Base-by-base conservation (phyloP, 306 rosid species). In the Vachellia pachyceras region DNA sequence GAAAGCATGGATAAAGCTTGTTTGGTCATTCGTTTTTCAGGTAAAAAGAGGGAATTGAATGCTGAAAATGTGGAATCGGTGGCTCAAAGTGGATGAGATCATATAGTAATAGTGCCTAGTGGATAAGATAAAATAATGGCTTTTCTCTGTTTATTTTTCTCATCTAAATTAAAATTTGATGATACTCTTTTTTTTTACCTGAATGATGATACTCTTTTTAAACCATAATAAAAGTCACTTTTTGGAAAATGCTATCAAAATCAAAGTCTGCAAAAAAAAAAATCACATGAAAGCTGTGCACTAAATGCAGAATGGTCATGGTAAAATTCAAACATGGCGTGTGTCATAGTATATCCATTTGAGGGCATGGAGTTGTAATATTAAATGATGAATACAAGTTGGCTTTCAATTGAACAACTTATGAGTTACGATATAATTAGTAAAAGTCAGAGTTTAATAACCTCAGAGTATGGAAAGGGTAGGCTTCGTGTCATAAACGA, bases 221-320 rank as follows among this genome's bases (percentile, higher is more conserved):
- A n/a, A n/a, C 33, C 33, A 29, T 29, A 29, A 29, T 29, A 29
- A 0, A 29, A 29, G 33, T 29, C 33, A 29, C 33, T 29, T 29
- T n/a, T 29, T 29, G 2, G 33, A 29, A 29, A 29, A 29, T 29
- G 33, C 1, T 29, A 29, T 29, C 33, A 29, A 29, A 29, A 29
- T 29, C 2, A 29, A 29, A 29, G 33, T 29, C 33, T 29, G 33
- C 33, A 1, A 2, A 29, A 29, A 29, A 29, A 29, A 50, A 5
- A n/a, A 18, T 54, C 60, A 54, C 11, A 52, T n/a, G 25, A 54
- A n/a, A n/a, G 49, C 37, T 78, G 78, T 72, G 74, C 79, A 49
- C 35, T 47, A 18, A 47, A 65, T 14, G n/a, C 25, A 25, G 39
- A 73, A 25, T 0, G 15, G 52, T 23, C 36, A 25, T 50, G 5